A percentile compares a stretch with the other conserved stretches of the same genome.
Conservation (phyloP, 306 rosid species). For the Ormosia semicastrata region DNA sequence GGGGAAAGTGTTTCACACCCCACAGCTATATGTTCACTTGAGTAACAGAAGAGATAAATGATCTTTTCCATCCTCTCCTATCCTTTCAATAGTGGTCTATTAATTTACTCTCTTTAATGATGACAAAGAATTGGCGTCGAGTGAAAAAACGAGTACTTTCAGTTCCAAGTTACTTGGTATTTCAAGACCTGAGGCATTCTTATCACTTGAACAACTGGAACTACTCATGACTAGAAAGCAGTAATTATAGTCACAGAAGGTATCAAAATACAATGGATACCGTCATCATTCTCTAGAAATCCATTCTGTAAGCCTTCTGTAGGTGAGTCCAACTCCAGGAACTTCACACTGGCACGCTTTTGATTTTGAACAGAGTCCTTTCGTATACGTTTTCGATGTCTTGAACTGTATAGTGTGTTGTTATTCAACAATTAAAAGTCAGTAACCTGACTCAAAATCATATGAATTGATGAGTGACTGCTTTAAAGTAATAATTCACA, state of each 20-base stretch:
- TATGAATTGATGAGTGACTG: conserved; percentile 32
- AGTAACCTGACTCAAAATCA: conserved; percentile 15
- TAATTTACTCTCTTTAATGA: neutral
- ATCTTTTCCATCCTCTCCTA: neutral
- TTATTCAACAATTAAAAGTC: conserved; percentile 28
- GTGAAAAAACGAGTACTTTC: neutral
- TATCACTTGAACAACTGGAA: neutral
- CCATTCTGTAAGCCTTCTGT: conserved; percentile 51
- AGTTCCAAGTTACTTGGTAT: neutral
- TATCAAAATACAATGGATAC: conserved; percentile 37
- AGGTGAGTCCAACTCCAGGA: conserved; percentile 81
- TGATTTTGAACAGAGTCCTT: conserved; percentile 45
- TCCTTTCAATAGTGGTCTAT: neutral
- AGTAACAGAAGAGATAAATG: neutral
- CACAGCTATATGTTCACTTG: neutral
- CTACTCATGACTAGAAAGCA: neutral
- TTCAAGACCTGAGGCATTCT: neutral
- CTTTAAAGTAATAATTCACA: conserved; percentile 44
- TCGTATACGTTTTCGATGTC: conserved; percentile 46
- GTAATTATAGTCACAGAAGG: neutral
- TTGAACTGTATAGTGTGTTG: conserved; percentile 58
- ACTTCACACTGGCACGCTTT: conserved; percentile 57
- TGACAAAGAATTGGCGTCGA: neutral
- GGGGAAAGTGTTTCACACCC: neutral
- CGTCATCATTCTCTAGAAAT: conserved; percentile 52